phyloP scores from a whole-genome alignment of 202 grass and related monocot species.

The Thinopyrum obtusiflorum region DNA sequence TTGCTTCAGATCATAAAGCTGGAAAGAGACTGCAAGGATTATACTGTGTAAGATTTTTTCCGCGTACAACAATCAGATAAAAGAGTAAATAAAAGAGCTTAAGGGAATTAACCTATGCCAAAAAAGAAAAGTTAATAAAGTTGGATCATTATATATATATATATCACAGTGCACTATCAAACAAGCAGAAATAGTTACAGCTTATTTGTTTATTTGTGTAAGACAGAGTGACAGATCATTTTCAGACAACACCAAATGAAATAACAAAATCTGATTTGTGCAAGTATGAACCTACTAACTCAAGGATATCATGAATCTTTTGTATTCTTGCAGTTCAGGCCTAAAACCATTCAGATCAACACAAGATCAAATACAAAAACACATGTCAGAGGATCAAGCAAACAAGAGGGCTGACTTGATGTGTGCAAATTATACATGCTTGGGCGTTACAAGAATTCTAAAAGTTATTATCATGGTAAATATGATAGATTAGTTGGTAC shows the following conservation, averaged over 20 bases:
- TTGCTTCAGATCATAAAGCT: constrained; percentile 96
- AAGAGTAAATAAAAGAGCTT: constrained; percentile 1
- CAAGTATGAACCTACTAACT: background rate
- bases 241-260: background rate
- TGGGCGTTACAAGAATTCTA: background rate
- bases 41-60: constrained; percentile 15
- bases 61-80: constrained; percentile 10
- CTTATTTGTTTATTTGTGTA: background rate
- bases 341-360: background rate
- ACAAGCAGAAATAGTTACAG: background rate
- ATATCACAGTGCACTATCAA: background rate
- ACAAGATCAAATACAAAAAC: background rate
- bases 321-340: background rate
- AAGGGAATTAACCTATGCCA: background rate
- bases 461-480: background rate
- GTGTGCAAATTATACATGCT: background rate
- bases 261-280: background rate
- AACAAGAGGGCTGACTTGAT: constrained; percentile 1
- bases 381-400: background rate
- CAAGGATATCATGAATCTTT: background rate
- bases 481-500: background rate
- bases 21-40: constrained; percentile 80
- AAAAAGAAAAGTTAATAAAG: background rate
- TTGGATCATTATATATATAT: background rate
- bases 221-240: background rate